phyloP scores from a whole-genome alignment of 2,329 filamentous ascomycete genomes.

The Chrysoporthe puriensis region DNA sequence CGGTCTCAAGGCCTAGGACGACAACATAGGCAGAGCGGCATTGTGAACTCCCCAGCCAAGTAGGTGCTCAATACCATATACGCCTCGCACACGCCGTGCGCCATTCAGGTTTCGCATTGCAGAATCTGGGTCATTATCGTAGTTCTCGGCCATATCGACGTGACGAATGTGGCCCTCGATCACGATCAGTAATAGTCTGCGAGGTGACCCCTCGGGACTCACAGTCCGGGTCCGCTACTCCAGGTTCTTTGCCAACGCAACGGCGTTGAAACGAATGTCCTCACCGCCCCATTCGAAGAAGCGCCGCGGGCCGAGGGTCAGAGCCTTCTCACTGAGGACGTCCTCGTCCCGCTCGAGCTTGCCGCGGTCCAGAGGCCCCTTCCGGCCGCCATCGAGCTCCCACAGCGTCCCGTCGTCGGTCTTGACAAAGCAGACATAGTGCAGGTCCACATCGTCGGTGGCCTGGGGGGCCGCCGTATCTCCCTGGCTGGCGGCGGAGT shows the following conservation, averaged over 20 bases:
- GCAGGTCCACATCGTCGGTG: conserved; percentile 83
- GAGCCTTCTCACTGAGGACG: conserved; percentile 73
- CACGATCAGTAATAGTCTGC: background rate
- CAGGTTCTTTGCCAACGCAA: conserved; percentile 56
- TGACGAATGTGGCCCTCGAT: background rate
- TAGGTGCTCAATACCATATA: background rate
- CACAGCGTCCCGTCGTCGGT: conserved; percentile 63
- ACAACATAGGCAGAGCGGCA: background rate
- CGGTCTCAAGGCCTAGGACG: too few species aligned
- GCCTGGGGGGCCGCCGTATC: conserved; percentile 80
- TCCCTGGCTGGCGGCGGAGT: conserved; percentile 73
- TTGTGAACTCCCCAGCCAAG: background rate
- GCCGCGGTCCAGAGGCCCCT: conserved; percentile 61
- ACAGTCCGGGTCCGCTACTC: conserved; percentile 41
- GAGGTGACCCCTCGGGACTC: too few species aligned
- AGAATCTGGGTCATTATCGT: background rate
- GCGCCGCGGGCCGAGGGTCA: conserved; percentile 68
- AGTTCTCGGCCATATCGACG: background rate
- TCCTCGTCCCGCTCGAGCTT: conserved; percentile 65
- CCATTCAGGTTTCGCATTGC: too few species aligned
- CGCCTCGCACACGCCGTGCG: background rate
- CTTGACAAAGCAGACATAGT: conserved; percentile 96
- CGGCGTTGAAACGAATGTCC: conserved; percentile 62
- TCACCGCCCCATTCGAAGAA: conserved; percentile 60
- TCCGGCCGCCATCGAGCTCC: conserved; percentile 64